A percentile compares a stretch with the other conserved stretches of the same genome.
Evolutionary conservation across 202 grass and related monocot species (phyloP).

Genomic region (Digitaria exilis): DNA sequence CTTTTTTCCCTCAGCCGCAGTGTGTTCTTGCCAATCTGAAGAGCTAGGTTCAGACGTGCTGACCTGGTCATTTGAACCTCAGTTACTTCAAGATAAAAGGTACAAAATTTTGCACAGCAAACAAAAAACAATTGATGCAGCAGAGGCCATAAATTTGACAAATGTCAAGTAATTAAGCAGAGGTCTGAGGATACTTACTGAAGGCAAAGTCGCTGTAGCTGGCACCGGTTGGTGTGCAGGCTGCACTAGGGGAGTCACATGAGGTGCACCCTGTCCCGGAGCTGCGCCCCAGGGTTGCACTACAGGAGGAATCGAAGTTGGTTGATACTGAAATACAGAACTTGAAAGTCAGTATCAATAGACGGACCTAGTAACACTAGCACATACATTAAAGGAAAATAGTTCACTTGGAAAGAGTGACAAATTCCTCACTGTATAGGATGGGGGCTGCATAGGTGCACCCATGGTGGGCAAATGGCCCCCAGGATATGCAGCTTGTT

Average conservation of each 20-base stretch:
- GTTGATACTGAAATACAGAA: slow-evolving; percentile 63
- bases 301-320: slow-evolving; percentile 47
- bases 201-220: slow-evolving; percentile 40
- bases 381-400: background rate
- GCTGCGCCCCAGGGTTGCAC: slow-evolving; percentile 68
- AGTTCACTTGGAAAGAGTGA: slow-evolving; percentile 8
- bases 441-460: slow-evolving; percentile 62
- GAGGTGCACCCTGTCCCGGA: slow-evolving; percentile 51
- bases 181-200: slow-evolving; percentile 44
- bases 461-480: slow-evolving; percentile 61
- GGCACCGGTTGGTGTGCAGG: slow-evolving; percentile 51
- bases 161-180: slow-evolving; percentile 20
- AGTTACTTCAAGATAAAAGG: slow-evolving; percentile 45
- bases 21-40: slow-evolving; percentile 94
- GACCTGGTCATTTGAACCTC: slow-evolving; percentile 64
- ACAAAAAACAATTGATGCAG: slow-evolving; percentile 30
- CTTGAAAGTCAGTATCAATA: slow-evolving; percentile 28
- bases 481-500: slow-evolving; percentile 47
- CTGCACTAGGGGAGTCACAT: slow-evolving; percentile 51
- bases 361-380: background rate
- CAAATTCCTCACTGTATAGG: slow-evolving; percentile 67
- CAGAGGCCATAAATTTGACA: slow-evolving; percentile 33
- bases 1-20: slow-evolving; percentile 82
- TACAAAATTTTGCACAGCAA: slow-evolving; percentile 24
- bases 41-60: slow-evolving; percentile 55